Conservation (phyloP, 2,329 filamentous ascomycete genomes). For the Trichoderma sp. region DNA sequence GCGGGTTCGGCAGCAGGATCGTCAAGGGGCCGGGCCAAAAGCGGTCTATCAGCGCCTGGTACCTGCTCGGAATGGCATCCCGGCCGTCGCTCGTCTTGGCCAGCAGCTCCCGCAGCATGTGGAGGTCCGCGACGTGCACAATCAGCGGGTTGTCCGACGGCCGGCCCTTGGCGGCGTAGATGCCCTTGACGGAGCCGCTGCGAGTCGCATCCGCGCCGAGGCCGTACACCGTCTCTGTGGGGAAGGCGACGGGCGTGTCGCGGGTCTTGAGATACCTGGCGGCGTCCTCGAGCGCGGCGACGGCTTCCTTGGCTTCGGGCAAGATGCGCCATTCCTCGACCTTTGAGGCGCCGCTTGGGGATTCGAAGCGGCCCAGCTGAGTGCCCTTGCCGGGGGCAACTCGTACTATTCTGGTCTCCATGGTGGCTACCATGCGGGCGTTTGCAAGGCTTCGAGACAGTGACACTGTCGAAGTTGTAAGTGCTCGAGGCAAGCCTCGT, state of each 20-base stretch:
- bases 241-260: conserved; percentile 83
- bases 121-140: conserved; percentile 79
- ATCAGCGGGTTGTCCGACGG: conserved; percentile 96
- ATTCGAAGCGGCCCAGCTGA: conserved; percentile 35
- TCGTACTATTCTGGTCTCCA: conserved; percentile 41
- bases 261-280: conserved; percentile 62
- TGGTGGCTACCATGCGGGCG: conserved; percentile 21
- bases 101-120: conserved; percentile 68
- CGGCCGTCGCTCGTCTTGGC: conserved; percentile 24
- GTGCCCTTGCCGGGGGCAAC: conserved; percentile 30
- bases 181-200: conserved; percentile 79
- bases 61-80: conserved; percentile 65
- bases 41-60: conserved; percentile 68
- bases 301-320: conserved; percentile 29
- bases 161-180: conserved; percentile 84
- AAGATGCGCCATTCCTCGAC: conserved; percentile 45
- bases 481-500: conserved; percentile 24
- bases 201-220: conserved; percentile 94
- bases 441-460: conserved; percentile 13
- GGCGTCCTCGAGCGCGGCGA: conserved; percentile 56
- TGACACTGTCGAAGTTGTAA: conserved; percentile 28
- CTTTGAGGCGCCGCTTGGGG: conserved; percentile 27
- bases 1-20: conserved; percentile 76
- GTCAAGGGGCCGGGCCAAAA: conserved; percentile 98
- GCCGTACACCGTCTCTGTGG: conserved; percentile 96